A percentile compares a stretch with the other conserved stretches of the same genome.
These are phyloP conservation scores for Aureobasidium subglaciale DNA, from an alignment of 2,329 filamentous ascomycete species.

Conservation along the genomic window DNA sequence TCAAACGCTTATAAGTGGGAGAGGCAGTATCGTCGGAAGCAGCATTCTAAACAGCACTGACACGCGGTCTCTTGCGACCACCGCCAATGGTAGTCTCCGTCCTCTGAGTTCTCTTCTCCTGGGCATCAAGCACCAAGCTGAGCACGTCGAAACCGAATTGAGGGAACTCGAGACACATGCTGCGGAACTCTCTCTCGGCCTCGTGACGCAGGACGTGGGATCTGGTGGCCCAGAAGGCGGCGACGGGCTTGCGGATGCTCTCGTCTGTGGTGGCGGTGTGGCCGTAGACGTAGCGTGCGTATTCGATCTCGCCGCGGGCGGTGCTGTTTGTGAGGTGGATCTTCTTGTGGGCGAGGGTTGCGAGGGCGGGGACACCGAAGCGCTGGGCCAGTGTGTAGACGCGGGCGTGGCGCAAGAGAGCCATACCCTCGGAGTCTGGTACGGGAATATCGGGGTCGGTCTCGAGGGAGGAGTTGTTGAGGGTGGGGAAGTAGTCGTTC, in stretches of 20 bases:
- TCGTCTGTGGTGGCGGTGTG: conserved; percentile 63
- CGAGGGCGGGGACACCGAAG: conserved; percentile 59
- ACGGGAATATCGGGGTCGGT: conserved; percentile 56
- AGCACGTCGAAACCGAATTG: conserved; percentile 92
- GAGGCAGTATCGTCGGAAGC: background rate
- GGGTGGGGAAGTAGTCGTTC: conserved; percentile 72
- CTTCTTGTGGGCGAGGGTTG: conserved; percentile 74
- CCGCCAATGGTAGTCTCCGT: conserved; percentile 30
- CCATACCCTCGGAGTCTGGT: conserved; percentile 70
- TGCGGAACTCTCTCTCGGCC: conserved; percentile 76
- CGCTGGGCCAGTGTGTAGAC: conserved; percentile 84
- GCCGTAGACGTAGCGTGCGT: conserved; percentile 83
- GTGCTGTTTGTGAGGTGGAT: conserved; percentile 88
- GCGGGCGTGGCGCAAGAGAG: conserved; percentile 80
- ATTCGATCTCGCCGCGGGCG: conserved; percentile 82
- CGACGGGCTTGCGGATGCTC: conserved; percentile 72
- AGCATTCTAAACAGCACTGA: conserved; percentile 17
- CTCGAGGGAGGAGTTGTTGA: conserved; percentile 59
- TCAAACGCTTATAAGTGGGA: background rate
- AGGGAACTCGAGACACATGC: conserved; percentile 79
- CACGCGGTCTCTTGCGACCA: conserved; percentile 33
- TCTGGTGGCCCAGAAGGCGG: conserved; percentile 82
- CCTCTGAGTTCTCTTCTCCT: conserved; percentile 38
- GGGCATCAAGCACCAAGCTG: conserved; percentile 50
- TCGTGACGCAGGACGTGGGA: conserved; percentile 76